Percentiles rank a stretch among this genome's conserved stretches.
These are phyloP conservation scores for Calycina herbarum DNA, from an alignment of 2,329 filamentous ascomycete species.

Conservation along the genomic window DNA sequence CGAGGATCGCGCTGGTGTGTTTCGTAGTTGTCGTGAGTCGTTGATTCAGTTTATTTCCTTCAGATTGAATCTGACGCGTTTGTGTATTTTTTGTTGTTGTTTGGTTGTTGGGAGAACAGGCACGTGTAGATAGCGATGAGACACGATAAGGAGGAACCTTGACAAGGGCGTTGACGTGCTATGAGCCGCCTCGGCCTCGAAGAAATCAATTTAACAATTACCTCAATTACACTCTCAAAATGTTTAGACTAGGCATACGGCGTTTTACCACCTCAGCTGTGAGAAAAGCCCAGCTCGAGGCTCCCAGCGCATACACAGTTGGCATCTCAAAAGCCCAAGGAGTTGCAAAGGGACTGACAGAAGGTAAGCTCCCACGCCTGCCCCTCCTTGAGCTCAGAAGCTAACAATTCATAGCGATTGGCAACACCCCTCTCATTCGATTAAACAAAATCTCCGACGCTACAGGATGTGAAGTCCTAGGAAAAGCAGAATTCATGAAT, in stretches of 20 bases:
- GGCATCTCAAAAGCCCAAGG: constrained; percentile 67
- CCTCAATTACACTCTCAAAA: constrained; percentile 34
- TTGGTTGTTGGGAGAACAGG: not conserved
- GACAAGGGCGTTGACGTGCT: not conserved
- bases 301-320: constrained; percentile 55
- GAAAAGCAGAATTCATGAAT: constrained; percentile 99
- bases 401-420: constrained; percentile 67
- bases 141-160: not conserved
- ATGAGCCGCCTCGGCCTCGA: not conserved
- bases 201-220: not conserved
- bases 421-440: constrained; percentile 92
- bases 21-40: constrained; percentile 7
- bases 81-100: constrained; percentile 5
- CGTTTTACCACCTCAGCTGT: constrained; percentile 56
- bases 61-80: constrained; percentile 3
- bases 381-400: constrained; percentile 1
- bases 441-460: constrained; percentile 84
- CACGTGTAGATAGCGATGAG: not conserved
- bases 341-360: constrained; percentile 64
- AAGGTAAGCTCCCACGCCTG: constrained; percentile 51
- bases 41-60: not conserved
- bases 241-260: constrained; percentile 57
- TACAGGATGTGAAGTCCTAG: constrained; percentile 90
- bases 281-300: constrained; percentile 50
- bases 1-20: not conserved